phyloP scores from a whole-genome alignment of 1,284 basidiomycete species.

The Quambalaria eucalypti region DNA sequence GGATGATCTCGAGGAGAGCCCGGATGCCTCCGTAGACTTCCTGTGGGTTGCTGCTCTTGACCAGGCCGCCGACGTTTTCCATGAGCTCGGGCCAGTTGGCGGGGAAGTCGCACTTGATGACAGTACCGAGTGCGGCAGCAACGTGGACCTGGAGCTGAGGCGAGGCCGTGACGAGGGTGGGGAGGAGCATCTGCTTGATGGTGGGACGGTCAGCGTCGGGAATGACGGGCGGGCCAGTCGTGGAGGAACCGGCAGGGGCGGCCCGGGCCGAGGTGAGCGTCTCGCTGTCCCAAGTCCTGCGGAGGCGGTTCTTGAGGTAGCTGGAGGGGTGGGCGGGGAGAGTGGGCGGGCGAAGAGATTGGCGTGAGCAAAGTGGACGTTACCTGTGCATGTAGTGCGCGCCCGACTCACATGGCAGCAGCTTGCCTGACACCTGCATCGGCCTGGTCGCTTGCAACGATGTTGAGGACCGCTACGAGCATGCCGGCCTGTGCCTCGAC shows the following conservation, averaged over 20 bases:
- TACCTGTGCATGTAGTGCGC: not conserved
- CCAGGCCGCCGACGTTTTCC: constrained; percentile 29
- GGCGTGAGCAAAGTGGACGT: not conserved
- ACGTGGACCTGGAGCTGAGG: constrained; percentile 30
- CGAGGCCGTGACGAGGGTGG: constrained; percentile 29
- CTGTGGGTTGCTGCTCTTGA: constrained; percentile 22
- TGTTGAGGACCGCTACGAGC: constrained; percentile 36
- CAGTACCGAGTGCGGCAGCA: constrained; percentile 25
- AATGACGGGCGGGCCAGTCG: constrained; percentile 7
- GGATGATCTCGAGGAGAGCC: constrained; percentile 39
- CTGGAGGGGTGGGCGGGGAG: constrained; percentile 1
- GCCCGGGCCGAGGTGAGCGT: constrained; percentile 8
- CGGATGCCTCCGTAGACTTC: constrained; percentile 35
- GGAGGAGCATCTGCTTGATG: constrained; percentile 27
- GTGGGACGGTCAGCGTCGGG: constrained; percentile 23
- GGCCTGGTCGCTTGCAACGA: constrained; percentile 26
- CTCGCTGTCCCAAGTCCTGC: constrained; percentile 30
- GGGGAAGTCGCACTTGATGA: constrained; percentile 38
- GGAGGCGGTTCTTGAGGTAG: constrained; percentile 44
- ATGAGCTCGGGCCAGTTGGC: constrained; percentile 37
- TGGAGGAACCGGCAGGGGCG: constrained; percentile 2
- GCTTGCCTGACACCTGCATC: constrained; percentile 37
- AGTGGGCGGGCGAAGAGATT: not conserved
- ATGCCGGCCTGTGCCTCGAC: constrained; percentile 41
- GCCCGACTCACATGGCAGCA: constrained; percentile 25